Conservation (phyloP, 2,329 filamentous ascomycete genomes). For the Paramyrothecium roridum region DNA sequence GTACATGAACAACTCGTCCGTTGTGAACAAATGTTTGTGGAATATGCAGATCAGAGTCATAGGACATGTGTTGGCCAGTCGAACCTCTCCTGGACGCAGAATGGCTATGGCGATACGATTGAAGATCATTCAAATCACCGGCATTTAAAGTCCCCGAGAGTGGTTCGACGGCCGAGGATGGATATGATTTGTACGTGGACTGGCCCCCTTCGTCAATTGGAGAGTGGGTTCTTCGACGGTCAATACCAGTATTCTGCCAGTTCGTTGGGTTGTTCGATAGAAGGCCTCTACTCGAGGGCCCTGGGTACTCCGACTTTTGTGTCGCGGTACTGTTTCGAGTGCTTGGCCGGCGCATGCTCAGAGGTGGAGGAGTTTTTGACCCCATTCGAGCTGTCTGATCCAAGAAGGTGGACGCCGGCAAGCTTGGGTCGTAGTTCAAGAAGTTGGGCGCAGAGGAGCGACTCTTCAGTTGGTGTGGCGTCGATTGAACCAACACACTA, state of each 20-base stretch:
- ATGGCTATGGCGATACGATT: no score
- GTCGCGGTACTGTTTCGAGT: not conserved
- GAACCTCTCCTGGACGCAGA: not conserved
- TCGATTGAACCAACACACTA: not conserved
- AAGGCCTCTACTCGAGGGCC: no score
- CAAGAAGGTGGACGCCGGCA: slow-evolving; percentile 5
- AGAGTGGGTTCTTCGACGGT: no score
- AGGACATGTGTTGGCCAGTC: slow-evolving; percentile 7
- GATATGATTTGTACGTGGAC: no score
- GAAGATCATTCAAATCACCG: no score
- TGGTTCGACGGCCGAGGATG: no score
- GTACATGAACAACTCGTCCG: not conserved
- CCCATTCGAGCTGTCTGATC: slow-evolving; percentile 17
- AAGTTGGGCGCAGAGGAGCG: slow-evolving; percentile 22
- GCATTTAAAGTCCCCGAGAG: no score
- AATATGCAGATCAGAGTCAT: slow-evolving; percentile 3
- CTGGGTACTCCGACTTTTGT: not conserved
- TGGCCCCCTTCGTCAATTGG: no score
- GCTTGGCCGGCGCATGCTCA: slow-evolving; percentile 31
- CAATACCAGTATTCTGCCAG: no score
- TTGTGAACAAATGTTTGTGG: slow-evolving; percentile 6
- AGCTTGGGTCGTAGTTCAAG: slow-evolving; percentile 10
- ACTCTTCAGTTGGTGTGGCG: slow-evolving; percentile 2
- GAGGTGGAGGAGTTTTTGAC: slow-evolving; percentile 33
- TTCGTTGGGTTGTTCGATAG: no score